phyloP scores from a whole-genome alignment of 805 yeast species.

The Barnettozyma wickerhamii region DNA sequence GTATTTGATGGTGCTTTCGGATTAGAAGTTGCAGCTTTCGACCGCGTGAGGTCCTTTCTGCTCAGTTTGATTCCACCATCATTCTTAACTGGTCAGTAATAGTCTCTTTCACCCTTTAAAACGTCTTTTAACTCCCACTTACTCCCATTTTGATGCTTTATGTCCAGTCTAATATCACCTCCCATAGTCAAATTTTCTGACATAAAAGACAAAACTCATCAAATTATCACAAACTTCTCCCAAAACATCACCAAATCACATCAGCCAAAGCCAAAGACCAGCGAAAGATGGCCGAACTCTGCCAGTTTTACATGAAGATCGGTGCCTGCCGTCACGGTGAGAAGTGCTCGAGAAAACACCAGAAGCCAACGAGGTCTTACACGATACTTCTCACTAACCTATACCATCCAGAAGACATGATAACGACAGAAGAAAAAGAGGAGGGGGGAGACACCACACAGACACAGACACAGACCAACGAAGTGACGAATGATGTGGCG shows the following conservation, averaged over 20 bases:
- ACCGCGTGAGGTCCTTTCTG: conserved; percentile 43
- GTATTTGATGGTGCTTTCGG: conserved; percentile 20
- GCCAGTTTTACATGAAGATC: conserved; percentile 69
- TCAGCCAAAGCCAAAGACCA: not conserved
- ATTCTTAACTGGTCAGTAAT: not conserved
- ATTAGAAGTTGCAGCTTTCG: conserved; percentile 6
- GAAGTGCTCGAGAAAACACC: conserved; percentile 72
- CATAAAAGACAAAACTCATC: not conserved
- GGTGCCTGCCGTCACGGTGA: conserved; percentile 96
- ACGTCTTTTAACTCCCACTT: conserved; percentile 53
- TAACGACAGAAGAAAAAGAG: conserved; percentile 1
- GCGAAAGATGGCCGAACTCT: conserved; percentile 22
- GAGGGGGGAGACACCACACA: not conserved
- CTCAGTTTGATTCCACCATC: conserved; percentile 4
- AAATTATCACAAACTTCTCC: not conserved
- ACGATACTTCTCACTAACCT: conserved; percentile 64
- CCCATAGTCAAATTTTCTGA: not conserved
- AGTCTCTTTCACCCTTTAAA: no score
- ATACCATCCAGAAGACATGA: conserved; percentile 50
- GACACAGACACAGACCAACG: conserved; percentile 21
- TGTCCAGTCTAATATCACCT: not conserved
- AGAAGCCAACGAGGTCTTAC: conserved; percentile 58
- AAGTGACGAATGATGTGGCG: conserved; percentile 39
- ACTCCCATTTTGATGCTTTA: conserved; percentile 68
- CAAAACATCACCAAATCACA: not conserved